Percentiles rank a stretch among this genome's conserved stretches.
phyloP scores from a whole-genome alignment of 164 flowering plant species.

The Tetracentron sinense region DNA sequence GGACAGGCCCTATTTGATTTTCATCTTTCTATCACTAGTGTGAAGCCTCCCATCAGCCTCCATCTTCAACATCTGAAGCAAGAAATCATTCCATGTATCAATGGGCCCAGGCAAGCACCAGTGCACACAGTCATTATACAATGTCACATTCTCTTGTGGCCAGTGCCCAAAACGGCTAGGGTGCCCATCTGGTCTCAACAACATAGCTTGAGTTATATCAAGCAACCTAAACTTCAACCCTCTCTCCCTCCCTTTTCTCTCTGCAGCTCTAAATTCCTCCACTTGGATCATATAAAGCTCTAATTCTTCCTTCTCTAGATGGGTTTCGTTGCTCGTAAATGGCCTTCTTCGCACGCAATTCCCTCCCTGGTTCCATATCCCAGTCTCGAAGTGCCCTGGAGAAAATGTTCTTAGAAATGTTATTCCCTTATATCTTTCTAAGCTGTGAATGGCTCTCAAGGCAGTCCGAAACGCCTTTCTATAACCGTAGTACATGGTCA shows the following conservation, averaged over 20 bases:
- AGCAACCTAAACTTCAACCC: conserved; percentile 31
- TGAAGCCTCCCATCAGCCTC: conserved; percentile 11
- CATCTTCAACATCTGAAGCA: conserved; percentile 34
- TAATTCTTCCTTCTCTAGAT: conserved; percentile 19
- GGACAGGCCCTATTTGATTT: neutral
- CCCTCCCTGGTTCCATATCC: conserved; percentile 69
- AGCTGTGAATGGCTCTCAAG: conserved; percentile 39
- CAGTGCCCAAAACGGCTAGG: conserved; percentile 35
- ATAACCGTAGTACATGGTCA: conserved; percentile 41
- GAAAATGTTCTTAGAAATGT: conserved; percentile 52
- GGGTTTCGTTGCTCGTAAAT: conserved; percentile 26
- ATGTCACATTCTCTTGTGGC: conserved; percentile 23
- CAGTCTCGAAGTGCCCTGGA: conserved; percentile 60
- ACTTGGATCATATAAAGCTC: conserved; percentile 33
- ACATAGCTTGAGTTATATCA: conserved; percentile 28
- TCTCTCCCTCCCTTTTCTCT: conserved; percentile 21
- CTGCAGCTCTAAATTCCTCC: conserved; percentile 34
- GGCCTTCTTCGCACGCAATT: conserved; percentile 55
- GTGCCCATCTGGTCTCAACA: conserved; percentile 45
- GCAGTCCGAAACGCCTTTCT: conserved; percentile 50
- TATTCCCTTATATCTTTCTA: conserved; percentile 37
- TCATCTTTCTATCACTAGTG: neutral
- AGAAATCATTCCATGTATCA: conserved; percentile 53
- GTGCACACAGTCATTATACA: conserved; percentile 41
- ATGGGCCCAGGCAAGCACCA: conserved; percentile 55